These are phyloP conservation scores for Bipolaris gigantea DNA, from an alignment of 2,329 filamentous ascomycete genomes.

Conservation along the genomic window DNA sequence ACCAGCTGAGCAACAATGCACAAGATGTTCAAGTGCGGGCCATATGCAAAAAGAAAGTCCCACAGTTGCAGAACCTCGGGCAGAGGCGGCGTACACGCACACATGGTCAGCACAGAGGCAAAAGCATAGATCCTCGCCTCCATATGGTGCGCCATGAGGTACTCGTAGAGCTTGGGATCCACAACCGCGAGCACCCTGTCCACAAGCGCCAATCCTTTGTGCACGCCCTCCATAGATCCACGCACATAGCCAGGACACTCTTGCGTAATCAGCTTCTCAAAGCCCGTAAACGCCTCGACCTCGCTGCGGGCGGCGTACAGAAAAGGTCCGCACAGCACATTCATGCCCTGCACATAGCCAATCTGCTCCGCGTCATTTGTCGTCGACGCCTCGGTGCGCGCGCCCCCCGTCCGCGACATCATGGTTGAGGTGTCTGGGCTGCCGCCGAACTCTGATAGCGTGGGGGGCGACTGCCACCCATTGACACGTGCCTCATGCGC, in stretches of 20 bases:
- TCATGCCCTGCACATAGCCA: conserved; percentile 98
- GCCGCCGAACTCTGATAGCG: conserved; percentile 53
- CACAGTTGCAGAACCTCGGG: conserved; percentile 91
- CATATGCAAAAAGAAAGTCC: conserved; percentile 97
- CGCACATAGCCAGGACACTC: conserved; percentile 94
- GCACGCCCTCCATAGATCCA: conserved; percentile 95
- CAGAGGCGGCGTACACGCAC: conserved; percentile 91
- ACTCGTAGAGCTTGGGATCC: conserved; percentile 81
- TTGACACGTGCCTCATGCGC: conserved; percentile 62
- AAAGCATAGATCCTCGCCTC: conserved; percentile 96
- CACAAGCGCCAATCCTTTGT: conserved; percentile 85
- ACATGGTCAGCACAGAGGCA: conserved; percentile 89
- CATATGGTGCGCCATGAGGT: conserved; percentile 83
- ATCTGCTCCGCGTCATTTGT: conserved; percentile 64
- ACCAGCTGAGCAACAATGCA: conserved; percentile 96
- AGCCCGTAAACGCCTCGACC: conserved; percentile 89
- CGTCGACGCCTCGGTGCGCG: conserved; percentile 37
- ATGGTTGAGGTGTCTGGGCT: conserved; percentile 49
- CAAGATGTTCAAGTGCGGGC: conserved; percentile 89
- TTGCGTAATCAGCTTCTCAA: conserved; percentile 81
- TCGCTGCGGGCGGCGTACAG: conserved; percentile 93
- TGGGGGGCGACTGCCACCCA: conserved; percentile 55
- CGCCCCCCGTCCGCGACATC: conserved; percentile 33
- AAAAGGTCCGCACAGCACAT: conserved; percentile 93
- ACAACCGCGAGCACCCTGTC: conserved; percentile 91